Percentiles rank a stretch among this genome's conserved stretches.
Evolutionary conservation across 768 basidiomycete genomes (phyloP).

Genomic region (Zangia roseola): DNA sequence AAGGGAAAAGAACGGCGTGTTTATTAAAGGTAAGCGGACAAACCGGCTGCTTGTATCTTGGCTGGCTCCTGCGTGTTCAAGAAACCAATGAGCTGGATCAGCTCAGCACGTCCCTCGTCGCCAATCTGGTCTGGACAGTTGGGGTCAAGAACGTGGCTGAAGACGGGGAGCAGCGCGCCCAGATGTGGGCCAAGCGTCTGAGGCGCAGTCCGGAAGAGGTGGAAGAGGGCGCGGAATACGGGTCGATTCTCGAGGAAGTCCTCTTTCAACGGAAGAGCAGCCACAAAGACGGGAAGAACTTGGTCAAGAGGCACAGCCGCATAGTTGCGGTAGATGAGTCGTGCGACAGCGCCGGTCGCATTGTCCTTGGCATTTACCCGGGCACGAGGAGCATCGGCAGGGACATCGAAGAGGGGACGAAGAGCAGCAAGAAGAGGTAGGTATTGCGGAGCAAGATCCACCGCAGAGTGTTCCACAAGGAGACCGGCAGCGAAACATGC

Average conservation of each 20-base stretch:
- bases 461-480: slow-evolving; percentile 80
- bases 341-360: slow-evolving; percentile 89
- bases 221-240: slow-evolving; percentile 86
- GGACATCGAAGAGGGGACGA: slow-evolving; percentile 74
- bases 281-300: slow-evolving; percentile 82
- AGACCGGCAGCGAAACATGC: slow-evolving; percentile 94
- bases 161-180: slow-evolving; percentile 76
- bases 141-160: slow-evolving; percentile 81
- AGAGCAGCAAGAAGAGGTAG: slow-evolving; percentile 73
- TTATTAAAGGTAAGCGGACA: slow-evolving; percentile 52
- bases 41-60: slow-evolving; percentile 79
- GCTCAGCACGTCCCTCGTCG: slow-evolving; percentile 71
- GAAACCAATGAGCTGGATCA: slow-evolving; percentile 70
- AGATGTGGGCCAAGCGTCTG: slow-evolving; percentile 70
- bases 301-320: slow-evolving; percentile 83
- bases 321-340: slow-evolving; percentile 80
- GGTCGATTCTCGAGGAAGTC: slow-evolving; percentile 90
- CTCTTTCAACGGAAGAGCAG: slow-evolving; percentile 80
- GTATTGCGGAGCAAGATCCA: slow-evolving; percentile 83
- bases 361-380: slow-evolving; percentile 90
- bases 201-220: slow-evolving; percentile 78
- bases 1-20: neutral
- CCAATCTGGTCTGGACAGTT: slow-evolving; percentile 71
- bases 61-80: slow-evolving; percentile 74
- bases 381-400: slow-evolving; percentile 60